phyloP scores from a whole-genome alignment of 2,329 filamentous ascomycete genomes.

The Penicillium sp. region DNA sequence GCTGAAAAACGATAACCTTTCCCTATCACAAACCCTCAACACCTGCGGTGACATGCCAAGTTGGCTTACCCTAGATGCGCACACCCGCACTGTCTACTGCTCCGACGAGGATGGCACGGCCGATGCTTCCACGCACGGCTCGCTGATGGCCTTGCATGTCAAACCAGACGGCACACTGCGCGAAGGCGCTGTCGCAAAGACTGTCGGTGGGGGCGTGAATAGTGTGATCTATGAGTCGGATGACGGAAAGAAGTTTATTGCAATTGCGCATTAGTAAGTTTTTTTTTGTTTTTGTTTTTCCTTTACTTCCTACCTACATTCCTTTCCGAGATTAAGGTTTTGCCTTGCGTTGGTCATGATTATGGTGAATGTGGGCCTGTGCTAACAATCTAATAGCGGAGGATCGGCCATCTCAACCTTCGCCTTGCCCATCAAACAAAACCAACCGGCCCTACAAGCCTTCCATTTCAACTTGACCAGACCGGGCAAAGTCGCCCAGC shows the following conservation, averaged over 20 bases:
- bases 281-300: neutral
- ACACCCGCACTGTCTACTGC: conserved; percentile 34
- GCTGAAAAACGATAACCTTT: conserved; percentile 20
- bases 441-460: conserved; percentile 34
- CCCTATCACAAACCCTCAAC: conserved; percentile 25
- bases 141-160: conserved; percentile 29
- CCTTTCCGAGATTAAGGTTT: neutral
- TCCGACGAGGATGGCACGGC: conserved; percentile 34
- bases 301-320: neutral
- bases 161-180: conserved; percentile 22
- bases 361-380: neutral
- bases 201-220: conserved; percentile 35
- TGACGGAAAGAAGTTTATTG: conserved; percentile 30
- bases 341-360: neutral
- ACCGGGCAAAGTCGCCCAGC: conserved; percentile 46
- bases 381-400: conserved; percentile 22
- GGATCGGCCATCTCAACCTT: conserved; percentile 37
- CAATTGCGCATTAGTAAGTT: conserved; percentile 43
- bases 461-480: conserved; percentile 43
- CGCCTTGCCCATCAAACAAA: conserved; percentile 26
- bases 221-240: conserved; percentile 35
- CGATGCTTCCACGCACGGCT: conserved; percentile 28
- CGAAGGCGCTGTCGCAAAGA: conserved; percentile 21
- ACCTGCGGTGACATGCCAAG: conserved; percentile 39
- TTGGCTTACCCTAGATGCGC: conserved; percentile 37